phyloP scores from a whole-genome alignment of 1,284 basidiomycete species.

The Cystobasidium sp. region DNA sequence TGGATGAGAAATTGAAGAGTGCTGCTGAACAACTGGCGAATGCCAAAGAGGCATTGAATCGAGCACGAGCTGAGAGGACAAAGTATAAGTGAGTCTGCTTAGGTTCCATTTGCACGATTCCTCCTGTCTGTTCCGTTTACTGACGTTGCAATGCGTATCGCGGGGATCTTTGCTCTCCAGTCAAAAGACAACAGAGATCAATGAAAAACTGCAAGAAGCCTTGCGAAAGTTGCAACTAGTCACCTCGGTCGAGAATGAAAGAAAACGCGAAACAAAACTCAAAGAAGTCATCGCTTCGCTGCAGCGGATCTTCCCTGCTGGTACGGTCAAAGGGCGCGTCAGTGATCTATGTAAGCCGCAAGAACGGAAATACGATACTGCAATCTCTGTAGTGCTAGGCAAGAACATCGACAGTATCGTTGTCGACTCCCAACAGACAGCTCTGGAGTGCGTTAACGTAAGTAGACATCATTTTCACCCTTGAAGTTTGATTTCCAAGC shows the following conservation, averaged over 20 bases:
- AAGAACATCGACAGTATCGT: conserved; percentile 94
- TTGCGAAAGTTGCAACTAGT: conserved; percentile 86
- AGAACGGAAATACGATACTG: conserved; percentile 86
- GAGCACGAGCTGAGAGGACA: conserved; percentile 72
- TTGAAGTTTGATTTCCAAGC: background rate
- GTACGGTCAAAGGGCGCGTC: conserved; percentile 69
- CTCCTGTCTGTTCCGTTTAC: background rate
- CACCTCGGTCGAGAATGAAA: conserved; percentile 81
- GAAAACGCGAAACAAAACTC: conserved; percentile 78
- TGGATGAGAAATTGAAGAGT: conserved; percentile 57
- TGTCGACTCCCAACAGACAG: conserved; percentile 94
- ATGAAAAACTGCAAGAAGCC: conserved; percentile 83
- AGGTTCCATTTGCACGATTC: background rate
- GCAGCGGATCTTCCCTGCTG: conserved; percentile 84
- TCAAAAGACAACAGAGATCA: conserved; percentile 82
- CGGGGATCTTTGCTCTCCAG: conserved; percentile 59
- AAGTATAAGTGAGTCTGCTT: conserved; percentile 66
- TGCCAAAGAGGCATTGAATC: conserved; percentile 72
- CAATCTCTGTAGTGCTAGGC: conserved; percentile 93
- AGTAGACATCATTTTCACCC: conserved; percentile 43
- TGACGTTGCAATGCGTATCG: background rate
- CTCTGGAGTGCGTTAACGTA: conserved; percentile 95
- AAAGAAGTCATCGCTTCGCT: conserved; percentile 84
- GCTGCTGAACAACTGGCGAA: conserved; percentile 65
- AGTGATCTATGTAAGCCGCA: conserved; percentile 92